phyloP scores from a whole-genome alignment of 371 early-diverging fungal species.

The Agmasoma carcini region DNA sequence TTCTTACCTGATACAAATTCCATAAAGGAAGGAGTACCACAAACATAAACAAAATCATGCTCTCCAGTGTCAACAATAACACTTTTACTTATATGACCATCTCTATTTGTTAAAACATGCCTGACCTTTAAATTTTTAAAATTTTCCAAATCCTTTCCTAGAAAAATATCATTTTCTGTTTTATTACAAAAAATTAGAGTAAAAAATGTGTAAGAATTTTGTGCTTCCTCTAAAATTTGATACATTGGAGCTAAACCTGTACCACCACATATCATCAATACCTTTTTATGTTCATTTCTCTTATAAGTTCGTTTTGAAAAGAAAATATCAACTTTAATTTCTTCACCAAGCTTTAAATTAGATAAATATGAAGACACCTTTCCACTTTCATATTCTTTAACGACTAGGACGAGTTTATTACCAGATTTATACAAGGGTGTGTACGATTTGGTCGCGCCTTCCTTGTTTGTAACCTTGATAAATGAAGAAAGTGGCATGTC shows the following conservation, averaged over 20 bases:
- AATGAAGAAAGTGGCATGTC: neutral
- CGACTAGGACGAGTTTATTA: neutral
- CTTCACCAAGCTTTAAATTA: slow-evolving; percentile 6
- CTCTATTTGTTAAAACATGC: slow-evolving; percentile 57
- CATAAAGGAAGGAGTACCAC: slow-evolving; percentile 64
- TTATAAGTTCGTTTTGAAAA: slow-evolving; percentile 6
- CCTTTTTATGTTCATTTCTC: slow-evolving; percentile 49
- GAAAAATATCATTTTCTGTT: slow-evolving; percentile 66
- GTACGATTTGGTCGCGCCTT: slow-evolving; percentile 6
- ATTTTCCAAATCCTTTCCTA: slow-evolving; percentile 64
- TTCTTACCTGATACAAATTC: slow-evolving; percentile 65
- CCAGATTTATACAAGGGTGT: slow-evolving; percentile 7
- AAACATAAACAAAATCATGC: slow-evolving; percentile 62
- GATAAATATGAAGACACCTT: slow-evolving; percentile 6
- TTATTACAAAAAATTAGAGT: slow-evolving; percentile 69
- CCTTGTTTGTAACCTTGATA: neutral
- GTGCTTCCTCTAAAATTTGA: slow-evolving; percentile 56
- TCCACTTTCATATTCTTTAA: slow-evolving; percentile 31
- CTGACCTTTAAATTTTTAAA: slow-evolving; percentile 61
- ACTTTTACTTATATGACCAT: neutral
- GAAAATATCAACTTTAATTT: neutral
- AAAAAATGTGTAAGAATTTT: slow-evolving; percentile 66
- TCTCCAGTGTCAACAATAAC: slow-evolving; percentile 19
- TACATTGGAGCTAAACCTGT: slow-evolving; percentile 79
- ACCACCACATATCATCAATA: slow-evolving; percentile 84